A percentile compares a stretch with the other conserved stretches of the same genome.
Conservation (phyloP, 2,329 filamentous ascomycete genomes). For the Daldinia sp. region DNA sequence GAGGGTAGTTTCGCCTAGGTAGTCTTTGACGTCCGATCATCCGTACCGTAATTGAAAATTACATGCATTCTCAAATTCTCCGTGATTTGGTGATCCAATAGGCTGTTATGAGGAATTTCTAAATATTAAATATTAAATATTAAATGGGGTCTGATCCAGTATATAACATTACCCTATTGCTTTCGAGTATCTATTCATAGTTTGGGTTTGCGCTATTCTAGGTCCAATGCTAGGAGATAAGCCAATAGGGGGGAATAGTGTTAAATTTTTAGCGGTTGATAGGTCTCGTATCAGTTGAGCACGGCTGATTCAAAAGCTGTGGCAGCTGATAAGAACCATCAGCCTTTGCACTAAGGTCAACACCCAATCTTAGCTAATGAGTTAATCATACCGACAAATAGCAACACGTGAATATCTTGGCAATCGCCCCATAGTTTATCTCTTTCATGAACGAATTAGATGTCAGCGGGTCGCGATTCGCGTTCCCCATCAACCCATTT, state of each 20-base stretch:
- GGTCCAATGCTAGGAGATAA: neutral
- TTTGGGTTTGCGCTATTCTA: neutral
- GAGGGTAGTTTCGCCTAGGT: neutral
- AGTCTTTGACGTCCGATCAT: neutral
- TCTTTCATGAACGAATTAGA: constrained; percentile 24
- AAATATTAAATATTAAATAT: neutral
- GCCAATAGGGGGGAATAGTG: neutral
- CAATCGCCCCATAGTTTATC: constrained; percentile 16
- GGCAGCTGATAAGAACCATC: constrained; percentile 5
- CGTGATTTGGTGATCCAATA: neutral
- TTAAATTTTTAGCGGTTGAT: too few species aligned
- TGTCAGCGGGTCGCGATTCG: constrained; percentile 32
- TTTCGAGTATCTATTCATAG: too few species aligned
- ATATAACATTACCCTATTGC: neutral
- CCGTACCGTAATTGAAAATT: neutral
- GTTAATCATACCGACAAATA: neutral
- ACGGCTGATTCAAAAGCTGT: neutral
- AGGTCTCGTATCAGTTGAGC: neutral
- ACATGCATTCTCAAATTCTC: neutral
- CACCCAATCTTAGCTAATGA: neutral
- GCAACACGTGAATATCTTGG: constrained; percentile 36
- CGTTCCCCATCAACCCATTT: constrained; percentile 16
- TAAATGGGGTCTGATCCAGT: neutral
- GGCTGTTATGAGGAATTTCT: neutral
- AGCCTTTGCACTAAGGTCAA: neutral